Base-by-base conservation (phyloP, 805 yeast genomes). In the Saturnispora halmiae region DNA sequence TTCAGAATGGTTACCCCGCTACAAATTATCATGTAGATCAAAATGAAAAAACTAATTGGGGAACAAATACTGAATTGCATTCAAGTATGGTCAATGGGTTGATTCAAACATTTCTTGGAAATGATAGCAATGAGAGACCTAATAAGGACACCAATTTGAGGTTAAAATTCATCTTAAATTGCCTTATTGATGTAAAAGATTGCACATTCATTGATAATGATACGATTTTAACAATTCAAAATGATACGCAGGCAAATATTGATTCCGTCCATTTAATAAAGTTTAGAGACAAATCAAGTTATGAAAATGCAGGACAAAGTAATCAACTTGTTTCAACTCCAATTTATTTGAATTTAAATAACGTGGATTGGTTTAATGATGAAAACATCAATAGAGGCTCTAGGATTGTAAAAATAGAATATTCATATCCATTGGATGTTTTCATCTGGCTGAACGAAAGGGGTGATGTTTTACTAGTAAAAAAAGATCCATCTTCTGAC, bases 201-300 rank as follows among this genome's bases (percentile, higher is more conserved):
- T 60, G 42, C 32, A 50, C 49, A 29, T 54, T 60, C 39, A 37
- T 51, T 13, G 42, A 44, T 4, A 50, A 54, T 39, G 51, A 53
- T 27, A 46, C 51, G 14, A 34, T 62, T 15, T 40, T 61, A 30
- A 43, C 61, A 26, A 55, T 59, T 14, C 56, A 56, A 34, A 40
- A 52, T 3, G 26, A 22, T 10, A 22, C 10, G 6, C 51, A 54
- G 14, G 64, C 66, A 5, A 25, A 14, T 10, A 15, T 14, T 19
- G 57, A 54, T 38, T 61, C 64, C n/a, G 57, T 62, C 31, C 66
- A 62, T 45, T 37, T 56, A 27, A 52, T 63, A 32, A 27, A 32
- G 27, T 39, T 32, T 16, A 33, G 14, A 6, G 29, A 28, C 3
- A 14, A 28, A 30, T 15, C 15, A 3, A 30, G 14, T 18, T 51